phyloP scores from a whole-genome alignment of 805 yeast genomes.

The Wickerhamiella musiphila region DNA sequence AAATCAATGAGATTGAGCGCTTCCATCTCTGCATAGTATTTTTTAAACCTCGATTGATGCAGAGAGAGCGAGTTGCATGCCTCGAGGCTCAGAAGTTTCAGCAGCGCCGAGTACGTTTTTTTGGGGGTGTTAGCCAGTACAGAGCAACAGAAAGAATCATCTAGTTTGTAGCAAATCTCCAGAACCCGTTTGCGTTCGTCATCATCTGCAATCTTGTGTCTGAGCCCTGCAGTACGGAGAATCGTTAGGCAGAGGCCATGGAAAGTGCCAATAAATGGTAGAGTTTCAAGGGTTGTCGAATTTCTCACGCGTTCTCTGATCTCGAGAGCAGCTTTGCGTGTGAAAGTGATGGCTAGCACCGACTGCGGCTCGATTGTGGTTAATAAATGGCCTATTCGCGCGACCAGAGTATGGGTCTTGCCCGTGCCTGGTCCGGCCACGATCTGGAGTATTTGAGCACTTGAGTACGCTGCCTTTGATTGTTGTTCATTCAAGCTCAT shows the following conservation, averaged over 20 bases:
- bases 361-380: constrained; percentile 37
- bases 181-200: constrained; percentile 26
- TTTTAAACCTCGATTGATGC: constrained; percentile 22
- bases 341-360: constrained; percentile 78
- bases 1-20: constrained; percentile 43
- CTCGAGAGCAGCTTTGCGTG: constrained; percentile 82
- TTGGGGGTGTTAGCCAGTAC: not conserved
- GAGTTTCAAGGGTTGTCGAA: constrained; percentile 10
- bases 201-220: constrained; percentile 44
- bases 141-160: too few relatives aligned
- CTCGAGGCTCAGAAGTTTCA: too few relatives aligned
- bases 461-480: constrained; percentile 27
- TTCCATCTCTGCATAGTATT: constrained; percentile 34
- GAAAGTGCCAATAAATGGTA: constrained; percentile 66
- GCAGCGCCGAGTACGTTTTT: not conserved
- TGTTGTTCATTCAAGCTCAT: constrained; percentile 33
- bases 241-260: constrained; percentile 64
- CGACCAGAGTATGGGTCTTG: constrained; percentile 68
- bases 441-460: constrained; percentile 30
- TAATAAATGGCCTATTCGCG: constrained; percentile 60
- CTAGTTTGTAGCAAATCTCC: not conserved
- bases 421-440: constrained; percentile 57
- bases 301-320: constrained; percentile 46
- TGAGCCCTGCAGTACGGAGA: constrained; percentile 33
- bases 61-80: too few relatives aligned